Conservation (phyloP, 805 yeast species). For the Candida patagonica region DNA sequence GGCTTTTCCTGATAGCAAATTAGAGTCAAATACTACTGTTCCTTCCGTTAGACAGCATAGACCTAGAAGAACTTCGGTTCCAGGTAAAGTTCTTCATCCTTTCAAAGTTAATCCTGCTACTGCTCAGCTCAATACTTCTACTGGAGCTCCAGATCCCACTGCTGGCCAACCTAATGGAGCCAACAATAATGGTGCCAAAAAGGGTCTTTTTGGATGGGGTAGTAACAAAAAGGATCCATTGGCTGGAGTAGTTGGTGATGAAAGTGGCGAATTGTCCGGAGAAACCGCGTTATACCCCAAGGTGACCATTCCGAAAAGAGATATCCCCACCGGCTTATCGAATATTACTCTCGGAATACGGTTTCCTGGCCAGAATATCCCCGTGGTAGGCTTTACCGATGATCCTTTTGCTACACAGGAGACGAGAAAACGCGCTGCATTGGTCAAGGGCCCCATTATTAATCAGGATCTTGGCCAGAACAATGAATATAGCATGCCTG, state of each 20-base stretch:
- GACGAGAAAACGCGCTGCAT: conserved; percentile 66
- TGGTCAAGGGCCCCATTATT: conserved; percentile 71
- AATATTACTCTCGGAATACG: conserved; percentile 31
- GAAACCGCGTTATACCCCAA: background rate
- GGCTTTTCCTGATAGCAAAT: conserved; percentile 32
- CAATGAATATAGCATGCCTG: conserved; percentile 40
- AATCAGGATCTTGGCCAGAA: conserved; percentile 65
- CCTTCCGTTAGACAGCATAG: conserved; percentile 1
- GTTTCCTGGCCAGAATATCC: conserved; percentile 34
- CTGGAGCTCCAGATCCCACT: conserved; percentile 6
- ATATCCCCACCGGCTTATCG: conserved; percentile 18
- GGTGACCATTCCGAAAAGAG: background rate
- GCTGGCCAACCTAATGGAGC: background rate
- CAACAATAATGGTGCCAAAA: background rate
- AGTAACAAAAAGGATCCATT: background rate
- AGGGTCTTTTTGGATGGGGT: conserved; percentile 1
- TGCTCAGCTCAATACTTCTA: conserved; percentile 12
- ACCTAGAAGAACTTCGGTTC: conserved; percentile 31
- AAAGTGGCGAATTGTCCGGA: background rate
- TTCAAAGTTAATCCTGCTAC: conserved; percentile 23
- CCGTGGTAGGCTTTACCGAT: conserved; percentile 38
- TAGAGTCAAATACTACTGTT: conserved; percentile 3
- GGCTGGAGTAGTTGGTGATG: background rate
- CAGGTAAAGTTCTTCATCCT: conserved; percentile 28
- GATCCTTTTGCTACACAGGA: conserved; percentile 46